Evolutionary conservation across 495 filamentous ascomycete species (phyloP), one percentile per base, ranked within the genome.

Genomic region (Evansstolkia leycettana): DNA sequence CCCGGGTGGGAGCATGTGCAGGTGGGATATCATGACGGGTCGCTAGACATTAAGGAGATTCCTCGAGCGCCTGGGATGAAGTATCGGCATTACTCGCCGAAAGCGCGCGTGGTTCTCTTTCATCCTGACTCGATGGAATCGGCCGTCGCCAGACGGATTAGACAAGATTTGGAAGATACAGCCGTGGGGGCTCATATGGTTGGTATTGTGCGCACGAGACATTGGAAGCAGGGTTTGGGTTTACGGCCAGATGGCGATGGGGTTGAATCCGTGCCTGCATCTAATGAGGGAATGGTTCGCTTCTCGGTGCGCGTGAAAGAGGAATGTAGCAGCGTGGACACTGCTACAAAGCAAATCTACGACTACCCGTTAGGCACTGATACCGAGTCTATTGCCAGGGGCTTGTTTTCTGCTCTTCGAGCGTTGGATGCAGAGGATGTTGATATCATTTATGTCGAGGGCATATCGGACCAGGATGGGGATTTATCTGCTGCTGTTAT

Each of bases 31-130:
- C 71, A 74, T 40, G 84, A 94, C 43, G 55, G 61, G 24, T 57
- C 49, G 5, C 37, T 58, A 0, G 60, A 63, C 14, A 47, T 52
- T 15, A 70, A 50, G 33, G 55, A 65, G 37, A 62, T 65, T 15
- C 89, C 92, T 5, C 72, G 80, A 37, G 88, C 89, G 2, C 90
- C 90, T 7, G 90, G 90, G 2, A 99, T 99, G 90, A 99, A 99
- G 51, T 99, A 99, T 57, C 80, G 87, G 46, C 90, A 99, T 54
- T 99, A 99, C 51, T 92, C 87, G 14, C 90, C 90, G 0, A 82
- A 80, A 49, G 90, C 90, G 11, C 76, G 69, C 19, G 89, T 99
- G 7, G 62, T 94, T 15, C 65, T 99, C 1, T 90, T 82, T 51
- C 83, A 94, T 37, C 35, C 58, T 18, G 63, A 57, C 2, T 62